Conservation (phyloP, 805 yeast species). For the Candida hispaniensis region DNA sequence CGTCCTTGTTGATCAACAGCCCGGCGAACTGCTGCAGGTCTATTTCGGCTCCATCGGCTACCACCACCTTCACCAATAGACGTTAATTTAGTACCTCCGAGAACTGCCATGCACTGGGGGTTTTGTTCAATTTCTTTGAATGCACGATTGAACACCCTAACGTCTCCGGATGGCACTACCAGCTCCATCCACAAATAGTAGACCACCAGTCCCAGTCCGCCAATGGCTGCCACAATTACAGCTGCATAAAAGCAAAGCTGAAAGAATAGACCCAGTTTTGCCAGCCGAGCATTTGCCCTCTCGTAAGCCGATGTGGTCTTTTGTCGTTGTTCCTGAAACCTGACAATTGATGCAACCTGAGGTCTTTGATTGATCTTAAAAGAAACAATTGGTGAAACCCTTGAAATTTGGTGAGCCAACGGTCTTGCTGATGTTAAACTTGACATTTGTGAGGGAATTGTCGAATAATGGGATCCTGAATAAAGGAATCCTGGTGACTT, state of each 20-base stretch:
- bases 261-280: constrained; percentile 22
- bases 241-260: constrained; percentile 27
- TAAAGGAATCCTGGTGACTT: too few relatives aligned
- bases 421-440: too few relatives aligned
- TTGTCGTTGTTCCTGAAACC: too few relatives aligned
- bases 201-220: constrained; percentile 41
- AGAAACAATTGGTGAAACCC: too few relatives aligned
- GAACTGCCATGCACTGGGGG: constrained; percentile 43
- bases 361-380: too few relatives aligned
- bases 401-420: too few relatives aligned
- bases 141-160: constrained; percentile 80
- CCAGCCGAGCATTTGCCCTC: constrained; percentile 18
- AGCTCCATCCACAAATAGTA: constrained; percentile 72
- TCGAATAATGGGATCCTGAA: too few relatives aligned
- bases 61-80: constrained; percentile 68
- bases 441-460: too few relatives aligned
- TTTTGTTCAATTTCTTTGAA: constrained; percentile 66
- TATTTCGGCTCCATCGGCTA: constrained; percentile 78
- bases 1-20: constrained; percentile 59
- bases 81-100: constrained; percentile 54
- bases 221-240: constrained; percentile 29
- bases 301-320: constrained; percentile 10
- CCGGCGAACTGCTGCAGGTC: constrained; percentile 64
- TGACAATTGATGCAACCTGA: too few relatives aligned
- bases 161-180: constrained; percentile 83